Percentiles rank a stretch among this genome's conserved stretches.
These are phyloP conservation scores for Calonectria montana DNA, from an alignment of 2,329 filamentous ascomycete genomes.

Conservation along the genomic window DNA sequence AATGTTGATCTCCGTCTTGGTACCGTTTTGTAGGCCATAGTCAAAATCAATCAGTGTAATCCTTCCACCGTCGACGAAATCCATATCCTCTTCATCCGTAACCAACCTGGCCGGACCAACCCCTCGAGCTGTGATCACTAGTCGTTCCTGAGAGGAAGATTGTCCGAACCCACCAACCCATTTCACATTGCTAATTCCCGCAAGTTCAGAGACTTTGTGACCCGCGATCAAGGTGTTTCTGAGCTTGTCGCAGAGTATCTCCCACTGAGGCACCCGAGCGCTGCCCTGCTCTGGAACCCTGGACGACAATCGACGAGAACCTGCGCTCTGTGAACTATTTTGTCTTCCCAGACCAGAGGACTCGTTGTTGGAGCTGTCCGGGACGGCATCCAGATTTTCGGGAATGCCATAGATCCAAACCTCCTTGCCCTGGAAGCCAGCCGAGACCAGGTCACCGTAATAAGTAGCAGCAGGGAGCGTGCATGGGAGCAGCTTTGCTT, in stretches of 20 bases:
- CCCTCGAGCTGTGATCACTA: constrained; percentile 80
- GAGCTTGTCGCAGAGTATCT: constrained; percentile 73
- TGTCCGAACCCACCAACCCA: constrained; percentile 73
- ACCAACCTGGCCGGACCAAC: constrained; percentile 68
- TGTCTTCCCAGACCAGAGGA: constrained; percentile 45
- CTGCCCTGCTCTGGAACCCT: constrained; percentile 44
- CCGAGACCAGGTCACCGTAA: constrained; percentile 76
- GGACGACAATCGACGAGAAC: constrained; percentile 47
- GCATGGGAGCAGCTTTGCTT: constrained; percentile 72
- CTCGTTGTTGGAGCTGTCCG: constrained; percentile 52
- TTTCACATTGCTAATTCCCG: constrained; percentile 74
- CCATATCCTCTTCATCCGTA: constrained; percentile 76
- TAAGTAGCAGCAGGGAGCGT: constrained; percentile 77
- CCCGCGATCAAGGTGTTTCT: constrained; percentile 79
- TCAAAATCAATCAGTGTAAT: constrained; percentile 81
- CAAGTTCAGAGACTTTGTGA: constrained; percentile 71
- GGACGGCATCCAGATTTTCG: constrained; percentile 74
- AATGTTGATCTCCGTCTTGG: constrained; percentile 70
- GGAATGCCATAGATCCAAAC: constrained; percentile 86
- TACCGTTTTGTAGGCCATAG: constrained; percentile 68
- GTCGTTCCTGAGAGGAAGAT: constrained; percentile 62
- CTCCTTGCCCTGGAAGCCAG: constrained; percentile 78
- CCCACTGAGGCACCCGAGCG: constrained; percentile 71
- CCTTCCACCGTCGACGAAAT: constrained; percentile 83
- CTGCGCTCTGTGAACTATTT: constrained; percentile 43